Evolutionary conservation across 768 basidiomycete genomes (phyloP), one percentile per base, ranked within the genome.

Genomic region (Boletus vinaceobasis): DNA sequence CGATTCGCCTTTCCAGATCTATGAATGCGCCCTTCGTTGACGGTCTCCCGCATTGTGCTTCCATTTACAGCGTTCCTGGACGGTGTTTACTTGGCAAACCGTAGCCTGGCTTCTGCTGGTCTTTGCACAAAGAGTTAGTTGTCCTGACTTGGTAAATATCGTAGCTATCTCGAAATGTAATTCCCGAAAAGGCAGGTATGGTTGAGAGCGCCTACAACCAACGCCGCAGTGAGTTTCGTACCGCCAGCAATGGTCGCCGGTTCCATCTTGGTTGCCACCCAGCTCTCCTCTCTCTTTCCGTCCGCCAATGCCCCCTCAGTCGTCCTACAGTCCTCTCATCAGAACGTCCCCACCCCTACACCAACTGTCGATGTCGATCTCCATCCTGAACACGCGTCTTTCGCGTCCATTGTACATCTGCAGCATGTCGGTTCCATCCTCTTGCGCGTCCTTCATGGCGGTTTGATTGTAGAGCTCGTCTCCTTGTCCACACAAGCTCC

Each of bases 341-440:
- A 78, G 57, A 79, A 82, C 53, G 60, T 77, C 4, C 79, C 83
- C 38, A 64, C 84, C 33, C 76, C 80, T 19, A 62, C 77, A 32
- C 63, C 71, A n/a, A 66, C 73, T 1, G 69, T 69, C 6, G 72
- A 72, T 37, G 65, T 55, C 11, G 74, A 76, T 65, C 72, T 79
- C 8, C 83, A 82, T 43, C 70, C 77, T 11, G 88, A 92, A 69
- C 92, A 94, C 75, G 90, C 92, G 43, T 79, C 80, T 13, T 80
- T 78, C 65, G 78, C 87, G 32, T 77, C 79, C 19, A 60, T 84
- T 49, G 75, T 87, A 53, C 77, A 85, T 59, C 77, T 84, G 5
- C 73, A 76, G 14, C 65, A 71, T 36, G 81, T 85, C 4, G 87
- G 88, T 15, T 79, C 86, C 46, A 77, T 93, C 50, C 79, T 93